These are phyloP conservation scores for Eragrostis curvula DNA, from an alignment of 176 grass and related monocot genomes.

Conservation along the genomic window DNA sequence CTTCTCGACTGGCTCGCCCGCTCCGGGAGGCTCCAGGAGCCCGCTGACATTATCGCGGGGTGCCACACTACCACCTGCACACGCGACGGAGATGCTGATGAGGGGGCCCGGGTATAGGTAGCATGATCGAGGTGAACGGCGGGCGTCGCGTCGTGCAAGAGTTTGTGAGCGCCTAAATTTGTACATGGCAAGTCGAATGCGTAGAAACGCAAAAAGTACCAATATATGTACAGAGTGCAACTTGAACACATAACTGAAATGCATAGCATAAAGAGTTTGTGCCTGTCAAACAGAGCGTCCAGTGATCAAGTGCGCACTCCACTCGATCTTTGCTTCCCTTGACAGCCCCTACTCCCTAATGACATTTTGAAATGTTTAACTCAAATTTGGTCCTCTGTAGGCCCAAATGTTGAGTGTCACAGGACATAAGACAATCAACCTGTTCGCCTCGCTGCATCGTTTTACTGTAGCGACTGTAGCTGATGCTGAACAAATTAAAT, in stretches of 20 bases:
- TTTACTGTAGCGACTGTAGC: too few species aligned
- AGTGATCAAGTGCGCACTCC: background rate
- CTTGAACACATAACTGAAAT: background rate
- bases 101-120: slow-evolving; percentile 58
- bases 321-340: slow-evolving; percentile 29
- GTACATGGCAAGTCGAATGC: too few species aligned
- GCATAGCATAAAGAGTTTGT: background rate
- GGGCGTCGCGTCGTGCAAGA: slow-evolving; percentile 72
- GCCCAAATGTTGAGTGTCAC: background rate
- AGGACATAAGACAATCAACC: background rate
- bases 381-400: slow-evolving; percentile 8
- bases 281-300: background rate
- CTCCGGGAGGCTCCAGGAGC: slow-evolving; percentile 58
- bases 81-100: slow-evolving; percentile 23
- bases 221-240: background rate
- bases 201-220: too few species aligned
- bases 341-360: background rate
- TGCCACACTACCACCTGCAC: too few species aligned
- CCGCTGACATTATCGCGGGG: slow-evolving; percentile 56
- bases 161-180: slow-evolving; percentile 43
- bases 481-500: too few species aligned
- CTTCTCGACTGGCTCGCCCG: slow-evolving; percentile 63
- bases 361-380: slow-evolving; percentile 38
- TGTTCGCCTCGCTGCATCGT: too few species aligned
- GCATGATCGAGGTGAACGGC: slow-evolving; percentile 84